Conservation (phyloP, 2,329 filamentous ascomycete species). For the Geosmithia flava region DNA sequence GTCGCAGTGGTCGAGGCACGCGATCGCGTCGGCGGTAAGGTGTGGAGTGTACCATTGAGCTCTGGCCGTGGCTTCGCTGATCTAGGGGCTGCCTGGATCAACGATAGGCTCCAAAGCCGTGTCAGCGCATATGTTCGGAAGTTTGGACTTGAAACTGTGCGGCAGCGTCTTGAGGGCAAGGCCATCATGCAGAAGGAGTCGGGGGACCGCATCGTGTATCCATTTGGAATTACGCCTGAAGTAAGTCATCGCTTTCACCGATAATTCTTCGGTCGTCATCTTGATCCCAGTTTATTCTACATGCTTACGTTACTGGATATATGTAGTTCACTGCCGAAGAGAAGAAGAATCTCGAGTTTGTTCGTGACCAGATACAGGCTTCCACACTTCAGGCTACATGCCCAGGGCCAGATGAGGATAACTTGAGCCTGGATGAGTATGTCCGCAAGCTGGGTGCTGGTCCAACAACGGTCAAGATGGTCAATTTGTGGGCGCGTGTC, state of each 20-base stretch:
- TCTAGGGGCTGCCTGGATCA: conserved; percentile 47
- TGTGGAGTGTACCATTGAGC: conserved; percentile 21
- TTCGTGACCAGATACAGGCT: conserved; percentile 21
- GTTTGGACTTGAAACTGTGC: conserved; percentile 28
- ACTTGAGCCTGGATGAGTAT: conserved; percentile 19
- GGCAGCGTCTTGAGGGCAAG: conserved; percentile 17
- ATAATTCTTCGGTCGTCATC: too few species aligned
- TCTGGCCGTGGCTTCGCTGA: conserved; percentile 27
- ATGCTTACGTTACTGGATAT: too few species aligned
- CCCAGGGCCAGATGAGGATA: conserved; percentile 14
- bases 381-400: conserved; percentile 12
- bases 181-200: conserved; percentile 15
- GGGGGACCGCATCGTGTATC: conserved; percentile 12
- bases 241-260: conserved; percentile 5
- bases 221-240: conserved; percentile 17
- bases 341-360: conserved; percentile 17
- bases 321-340: conserved; percentile 15
- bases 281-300: too few species aligned
- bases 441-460: conserved; percentile 16
- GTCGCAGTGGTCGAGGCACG: conserved; percentile 33
- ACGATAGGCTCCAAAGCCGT: conserved; percentile 36
- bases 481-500: conserved; percentile 21
- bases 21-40: conserved; percentile 39
- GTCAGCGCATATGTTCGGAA: conserved; percentile 24
- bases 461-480: conserved; percentile 16